phyloP scores from a whole-genome alignment of 345 rosid species.

The Populus tremula region DNA sequence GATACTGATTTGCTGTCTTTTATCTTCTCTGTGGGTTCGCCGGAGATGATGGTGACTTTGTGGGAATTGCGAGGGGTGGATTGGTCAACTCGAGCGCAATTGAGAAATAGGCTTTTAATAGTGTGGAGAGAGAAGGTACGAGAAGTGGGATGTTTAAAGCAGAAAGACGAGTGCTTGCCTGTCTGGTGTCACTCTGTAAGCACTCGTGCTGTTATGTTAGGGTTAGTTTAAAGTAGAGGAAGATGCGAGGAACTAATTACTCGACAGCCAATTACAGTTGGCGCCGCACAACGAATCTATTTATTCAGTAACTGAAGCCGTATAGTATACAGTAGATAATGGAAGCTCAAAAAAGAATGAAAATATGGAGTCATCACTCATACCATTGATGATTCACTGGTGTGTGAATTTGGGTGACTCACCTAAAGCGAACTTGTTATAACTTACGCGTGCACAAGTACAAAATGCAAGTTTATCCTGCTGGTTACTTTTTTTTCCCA shows the following conservation, averaged over 20 bases:
- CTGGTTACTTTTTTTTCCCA: too few relatives aligned
- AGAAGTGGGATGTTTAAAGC: conserved; percentile 14
- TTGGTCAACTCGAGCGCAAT: background rate
- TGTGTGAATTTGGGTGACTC: background rate
- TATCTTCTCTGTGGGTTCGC: background rate
- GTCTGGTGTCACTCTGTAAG: background rate
- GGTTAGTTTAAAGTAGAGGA: background rate
- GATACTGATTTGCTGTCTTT: background rate
- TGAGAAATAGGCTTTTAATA: background rate
- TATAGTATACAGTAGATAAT: background rate
- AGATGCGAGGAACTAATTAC: conserved; percentile 10
- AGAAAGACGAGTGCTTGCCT: background rate
- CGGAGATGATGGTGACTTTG: conserved; percentile 10
- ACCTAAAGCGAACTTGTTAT: background rate
- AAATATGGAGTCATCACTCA: background rate
- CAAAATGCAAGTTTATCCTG: too few relatives aligned
- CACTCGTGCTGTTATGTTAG: background rate
- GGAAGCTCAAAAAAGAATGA: background rate
- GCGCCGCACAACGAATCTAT: conserved; percentile 26
- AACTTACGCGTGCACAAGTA: too few relatives aligned
- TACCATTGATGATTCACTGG: background rate
- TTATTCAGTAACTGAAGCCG: background rate
- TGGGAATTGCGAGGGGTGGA: background rate
- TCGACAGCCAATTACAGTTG: conserved; percentile 46
- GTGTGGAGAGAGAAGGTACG: background rate